These are phyloP conservation scores for Colletotrichum sojae DNA, from an alignment of 2,329 filamentous ascomycete genomes.

Conservation along the genomic window DNA sequence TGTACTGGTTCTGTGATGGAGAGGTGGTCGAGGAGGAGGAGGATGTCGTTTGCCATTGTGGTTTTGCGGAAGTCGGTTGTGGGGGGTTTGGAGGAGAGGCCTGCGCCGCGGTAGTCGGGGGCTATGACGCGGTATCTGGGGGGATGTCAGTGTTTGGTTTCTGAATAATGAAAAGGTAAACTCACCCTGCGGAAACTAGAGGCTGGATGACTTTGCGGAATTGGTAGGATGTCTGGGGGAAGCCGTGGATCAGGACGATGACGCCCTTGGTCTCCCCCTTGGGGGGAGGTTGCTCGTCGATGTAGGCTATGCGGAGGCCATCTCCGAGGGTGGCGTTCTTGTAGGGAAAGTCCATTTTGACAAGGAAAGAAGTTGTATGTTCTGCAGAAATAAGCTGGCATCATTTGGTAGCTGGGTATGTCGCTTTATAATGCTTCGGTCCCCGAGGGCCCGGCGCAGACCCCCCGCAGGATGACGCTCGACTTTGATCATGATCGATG, in stretches of 20 bases:
- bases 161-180: too few relatives aligned
- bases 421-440: too few relatives aligned
- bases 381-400: too few relatives aligned
- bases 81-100: slow-evolving; percentile 52
- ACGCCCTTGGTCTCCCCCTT: slow-evolving; percentile 44
- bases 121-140: slow-evolving; percentile 52
- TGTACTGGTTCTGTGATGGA: slow-evolving; percentile 55
- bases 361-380: too few relatives aligned
- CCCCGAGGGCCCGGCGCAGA: too few relatives aligned
- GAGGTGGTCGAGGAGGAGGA: slow-evolving; percentile 49
- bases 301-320: background rate
- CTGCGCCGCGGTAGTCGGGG: slow-evolving; percentile 58
- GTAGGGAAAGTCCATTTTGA: background rate
- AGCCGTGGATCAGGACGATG: slow-evolving; percentile 63
- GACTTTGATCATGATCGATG: too few relatives aligned
- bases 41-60: slow-evolving; percentile 56
- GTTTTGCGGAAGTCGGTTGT: slow-evolving; percentile 57
- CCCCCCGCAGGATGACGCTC: too few relatives aligned
- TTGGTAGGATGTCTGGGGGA: slow-evolving; percentile 62
- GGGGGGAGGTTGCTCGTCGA: background rate
- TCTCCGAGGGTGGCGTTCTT: background rate
- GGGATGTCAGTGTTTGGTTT: background rate
- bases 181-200: slow-evolving; percentile 52
- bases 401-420: too few relatives aligned
- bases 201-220: slow-evolving; percentile 56